Conservation (phyloP, 2,329 filamentous ascomycete genomes). For the Cladosporium sp. region DNA sequence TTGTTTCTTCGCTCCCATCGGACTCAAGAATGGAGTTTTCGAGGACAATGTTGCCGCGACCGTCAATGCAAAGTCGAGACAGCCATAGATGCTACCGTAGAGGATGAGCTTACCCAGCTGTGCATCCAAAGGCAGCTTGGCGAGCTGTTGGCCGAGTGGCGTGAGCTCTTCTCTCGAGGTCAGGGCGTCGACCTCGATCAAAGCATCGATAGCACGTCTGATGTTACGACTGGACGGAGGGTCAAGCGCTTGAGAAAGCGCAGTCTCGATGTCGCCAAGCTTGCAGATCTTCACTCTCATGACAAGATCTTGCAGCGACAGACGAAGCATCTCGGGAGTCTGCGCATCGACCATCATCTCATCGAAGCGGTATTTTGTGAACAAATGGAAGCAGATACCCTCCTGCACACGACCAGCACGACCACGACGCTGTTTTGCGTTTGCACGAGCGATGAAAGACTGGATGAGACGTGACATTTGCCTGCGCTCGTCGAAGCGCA, state of each 20-base stretch:
- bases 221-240: slow-evolving; percentile 91
- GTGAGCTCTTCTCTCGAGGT: slow-evolving; percentile 82
- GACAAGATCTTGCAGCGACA: slow-evolving; percentile 91
- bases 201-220: slow-evolving; percentile 83
- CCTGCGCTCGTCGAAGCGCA: slow-evolving; percentile 91
- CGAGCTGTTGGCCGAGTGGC: slow-evolving; percentile 80
- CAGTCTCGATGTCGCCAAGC: slow-evolving; percentile 88
- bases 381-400: slow-evolving; percentile 92
- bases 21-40: slow-evolving; percentile 88
- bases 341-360: slow-evolving; percentile 84
- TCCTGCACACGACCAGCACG: slow-evolving; percentile 94
- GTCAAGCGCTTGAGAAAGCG: slow-evolving; percentile 82
- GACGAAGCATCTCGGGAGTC: slow-evolving; percentile 90
- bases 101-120: slow-evolving; percentile 93
- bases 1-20: slow-evolving; percentile 79
- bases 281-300: slow-evolving; percentile 98
- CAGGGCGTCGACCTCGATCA: slow-evolving; percentile 89
- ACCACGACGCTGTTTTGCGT: slow-evolving; percentile 91
- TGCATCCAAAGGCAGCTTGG: slow-evolving; percentile 86
- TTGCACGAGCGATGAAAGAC: slow-evolving; percentile 92
- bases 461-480: slow-evolving; percentile 90
- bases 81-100: slow-evolving; percentile 82
- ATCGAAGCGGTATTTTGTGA: slow-evolving; percentile 88
- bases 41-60: slow-evolving; percentile 91
- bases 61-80: slow-evolving; percentile 86